Evolutionary conservation across 1,139 yeast species (phyloP).

Genomic region (Scheffersomyces quercinus): DNA sequence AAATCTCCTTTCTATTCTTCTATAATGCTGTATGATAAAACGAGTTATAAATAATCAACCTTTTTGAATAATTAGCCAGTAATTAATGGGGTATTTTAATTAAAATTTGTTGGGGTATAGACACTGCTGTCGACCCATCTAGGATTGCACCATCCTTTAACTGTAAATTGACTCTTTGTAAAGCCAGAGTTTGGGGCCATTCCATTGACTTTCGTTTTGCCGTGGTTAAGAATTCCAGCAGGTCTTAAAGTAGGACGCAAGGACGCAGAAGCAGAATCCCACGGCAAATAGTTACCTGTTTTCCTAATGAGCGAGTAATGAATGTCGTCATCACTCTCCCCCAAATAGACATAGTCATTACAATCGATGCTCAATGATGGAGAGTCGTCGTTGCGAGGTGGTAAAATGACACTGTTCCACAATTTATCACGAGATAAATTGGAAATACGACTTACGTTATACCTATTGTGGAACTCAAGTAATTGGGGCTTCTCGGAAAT

Average conservation of each 20-base stretch:
- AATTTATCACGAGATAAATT: slow-evolving; percentile 43
- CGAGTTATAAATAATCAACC: too few relatives aligned
- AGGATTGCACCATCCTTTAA: slow-evolving; percentile 54
- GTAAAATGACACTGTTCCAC: slow-evolving; percentile 50
- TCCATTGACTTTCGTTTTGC: slow-evolving; percentile 29
- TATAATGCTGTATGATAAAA: too few relatives aligned
- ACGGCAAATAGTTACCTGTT: slow-evolving; percentile 32
- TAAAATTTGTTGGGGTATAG: too few relatives aligned
- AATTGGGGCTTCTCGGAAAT: slow-evolving; percentile 19
- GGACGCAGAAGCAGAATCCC: slow-evolving; percentile 25
- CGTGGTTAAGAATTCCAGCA: slow-evolving; percentile 32
- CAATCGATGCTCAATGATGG: slow-evolving; percentile 28
- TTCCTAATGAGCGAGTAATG: slow-evolving; percentile 7
- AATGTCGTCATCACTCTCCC: slow-evolving; percentile 9
- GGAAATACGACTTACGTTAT: slow-evolving; percentile 35
- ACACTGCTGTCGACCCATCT: slow-evolving; percentile 35
- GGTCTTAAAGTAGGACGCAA: slow-evolving; percentile 27
- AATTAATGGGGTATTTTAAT: too few relatives aligned
- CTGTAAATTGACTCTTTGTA: slow-evolving; percentile 48
- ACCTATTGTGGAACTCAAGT: slow-evolving; percentile 25
- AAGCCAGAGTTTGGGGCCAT: slow-evolving; percentile 41
- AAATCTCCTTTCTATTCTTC: too few relatives aligned
- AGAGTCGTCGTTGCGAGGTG: slow-evolving; percentile 44
- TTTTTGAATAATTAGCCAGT: too few relatives aligned
- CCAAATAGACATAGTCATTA: slow-evolving; percentile 21